Percentiles rank a stretch among this genome's conserved stretches.
Conservation (phyloP, 108 stramenopile species). For the Tribonema minus region DNA sequence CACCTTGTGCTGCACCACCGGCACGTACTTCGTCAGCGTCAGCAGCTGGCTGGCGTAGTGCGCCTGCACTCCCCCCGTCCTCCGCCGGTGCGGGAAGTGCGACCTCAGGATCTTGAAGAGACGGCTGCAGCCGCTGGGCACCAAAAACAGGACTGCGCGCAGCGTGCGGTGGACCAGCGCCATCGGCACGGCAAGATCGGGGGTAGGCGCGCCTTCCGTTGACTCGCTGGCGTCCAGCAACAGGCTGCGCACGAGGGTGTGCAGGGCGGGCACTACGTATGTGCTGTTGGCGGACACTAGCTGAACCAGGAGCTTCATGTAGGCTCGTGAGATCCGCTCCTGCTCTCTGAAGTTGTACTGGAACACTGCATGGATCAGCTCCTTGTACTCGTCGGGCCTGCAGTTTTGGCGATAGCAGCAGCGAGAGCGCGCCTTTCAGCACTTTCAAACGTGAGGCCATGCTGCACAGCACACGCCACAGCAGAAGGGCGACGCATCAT, state of each 20-base stretch:
- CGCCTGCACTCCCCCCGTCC: constrained; percentile 7
- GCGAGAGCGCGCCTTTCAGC: too few relatives aligned
- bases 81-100: constrained; percentile 47
- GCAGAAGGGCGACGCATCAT: too few relatives aligned
- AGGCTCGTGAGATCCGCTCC: constrained; percentile 13
- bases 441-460: too few relatives aligned
- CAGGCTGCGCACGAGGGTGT: constrained; percentile 49
- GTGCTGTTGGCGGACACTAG: constrained; percentile 49
- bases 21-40: constrained; percentile 12
- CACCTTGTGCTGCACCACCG: constrained; percentile 51
- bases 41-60: constrained; percentile 38
- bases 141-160: constrained; percentile 37
- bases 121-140: constrained; percentile 45
- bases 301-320: constrained; percentile 32
- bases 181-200: not conserved
- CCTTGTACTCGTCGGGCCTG: constrained; percentile 52
- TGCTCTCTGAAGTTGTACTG: constrained; percentile 43
- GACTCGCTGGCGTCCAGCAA: not conserved
- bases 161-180: constrained; percentile 36
- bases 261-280: constrained; percentile 48
- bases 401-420: too few relatives aligned
- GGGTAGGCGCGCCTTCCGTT: not conserved
- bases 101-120: constrained; percentile 35
- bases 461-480: too few relatives aligned
- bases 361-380: constrained; percentile 48